Conservation (phyloP, 225 moss, liverwort and hornwort species). For the Pseudisothecium myosuroides region DNA sequence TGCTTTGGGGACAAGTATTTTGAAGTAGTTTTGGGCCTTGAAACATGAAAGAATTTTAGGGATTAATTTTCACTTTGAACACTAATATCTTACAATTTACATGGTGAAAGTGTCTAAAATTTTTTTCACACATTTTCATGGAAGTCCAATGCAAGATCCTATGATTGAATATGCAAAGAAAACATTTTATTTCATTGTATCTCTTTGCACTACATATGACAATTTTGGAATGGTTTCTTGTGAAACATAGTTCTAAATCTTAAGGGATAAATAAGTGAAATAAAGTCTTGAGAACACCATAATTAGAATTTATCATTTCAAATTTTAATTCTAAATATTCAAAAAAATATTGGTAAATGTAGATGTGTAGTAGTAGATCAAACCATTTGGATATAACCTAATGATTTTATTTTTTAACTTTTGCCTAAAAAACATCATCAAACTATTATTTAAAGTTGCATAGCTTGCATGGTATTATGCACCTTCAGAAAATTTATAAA, state of each 20-base stretch:
- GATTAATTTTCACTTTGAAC: no score
- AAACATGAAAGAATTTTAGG: no score
- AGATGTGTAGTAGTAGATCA: background rate
- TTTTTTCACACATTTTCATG: background rate
- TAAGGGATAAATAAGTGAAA: background rate
- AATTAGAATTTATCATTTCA: background rate
- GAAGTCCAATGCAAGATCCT: background rate
- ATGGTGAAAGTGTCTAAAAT: background rate
- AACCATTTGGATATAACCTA: no score
- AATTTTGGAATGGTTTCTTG: background rate
- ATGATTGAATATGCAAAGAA: background rate
- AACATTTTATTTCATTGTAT: no score
- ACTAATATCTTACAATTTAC: no score
- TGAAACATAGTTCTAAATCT: background rate
- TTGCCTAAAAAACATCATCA: no score
- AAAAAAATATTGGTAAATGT: background rate
- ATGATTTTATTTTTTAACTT: no score
- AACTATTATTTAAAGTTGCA: no score
- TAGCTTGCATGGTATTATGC: no score
- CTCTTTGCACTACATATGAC: background rate
- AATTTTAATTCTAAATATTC: background rate
- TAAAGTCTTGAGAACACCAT: rapidly evolving
- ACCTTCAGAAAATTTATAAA: no score
- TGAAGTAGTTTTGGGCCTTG: no score
- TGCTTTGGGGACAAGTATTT: no score